Base-by-base conservation (phyloP, 345 rosid genomes). In the Barbarea vulgaris region DNA sequence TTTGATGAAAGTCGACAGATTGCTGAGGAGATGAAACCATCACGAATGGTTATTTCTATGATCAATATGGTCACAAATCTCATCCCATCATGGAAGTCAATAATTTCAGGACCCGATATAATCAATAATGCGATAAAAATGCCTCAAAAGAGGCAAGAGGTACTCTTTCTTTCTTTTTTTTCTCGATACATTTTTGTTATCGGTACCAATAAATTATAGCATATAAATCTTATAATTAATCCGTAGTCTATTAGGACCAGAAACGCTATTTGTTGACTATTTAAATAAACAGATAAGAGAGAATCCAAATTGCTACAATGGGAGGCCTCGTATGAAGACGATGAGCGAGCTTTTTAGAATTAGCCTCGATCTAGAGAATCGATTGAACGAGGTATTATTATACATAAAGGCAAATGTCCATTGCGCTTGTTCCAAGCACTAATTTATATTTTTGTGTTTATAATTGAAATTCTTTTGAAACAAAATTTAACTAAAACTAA, bases 231-330 rank as follows among this genome's bases (percentile, higher is more conserved):
- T 30, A 6, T 52, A 34, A 31, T 27, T 4, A 37, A 42, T 63
- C 15, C 19, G 6, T 60, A 9, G 30, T 72, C 52, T 28, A 31
- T 39, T 50, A 53, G 24, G 14, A 58, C 46, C 9, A 27, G 21
- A 54, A 2, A 12, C 21, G 4, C 6, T 24, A 9, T 27, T 19
- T 28, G 5, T 37, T 13, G 50, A 63, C n/a, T 1, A 14, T 31
- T 36, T 30, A 33, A 52, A 48, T 13, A 25, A 53, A 37, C 83
- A 93, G 91, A 37, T 93, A 59, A 84, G 82, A 79, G 81, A 73
- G 19, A 91, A 93, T 65, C 79, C 80, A 41, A 82, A 84, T 41
- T 93, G 98, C 88, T 91, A 93, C 77, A 73, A 87, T 15, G 98
- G 97, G 5, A 65, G 87, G 17, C 87, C 86, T 62, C 93, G 89